Percentiles rank a stretch among this genome's conserved stretches.
These are phyloP conservation scores for Trichodelitschia bisporula DNA, from an alignment of 495 filamentous ascomycete species.

Conservation along the genomic window DNA sequence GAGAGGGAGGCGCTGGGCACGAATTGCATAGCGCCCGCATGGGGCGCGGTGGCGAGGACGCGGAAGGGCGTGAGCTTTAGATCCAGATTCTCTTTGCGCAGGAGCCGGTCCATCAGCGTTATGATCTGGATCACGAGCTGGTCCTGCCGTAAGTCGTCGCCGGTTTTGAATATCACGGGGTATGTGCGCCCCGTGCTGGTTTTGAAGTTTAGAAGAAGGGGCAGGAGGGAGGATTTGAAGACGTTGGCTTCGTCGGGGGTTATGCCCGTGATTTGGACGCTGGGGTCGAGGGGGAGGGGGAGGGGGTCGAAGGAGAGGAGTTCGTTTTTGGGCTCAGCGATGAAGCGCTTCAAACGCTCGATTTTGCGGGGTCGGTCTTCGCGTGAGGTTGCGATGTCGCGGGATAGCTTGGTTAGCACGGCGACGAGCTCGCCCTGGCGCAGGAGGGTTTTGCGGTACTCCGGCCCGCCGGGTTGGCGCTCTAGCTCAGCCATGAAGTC, in stretches of 20 bases:
- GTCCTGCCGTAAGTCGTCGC: conserved; percentile 90
- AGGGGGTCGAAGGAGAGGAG: conserved; percentile 58
- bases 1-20: conserved; percentile 67
- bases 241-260: conserved; percentile 70
- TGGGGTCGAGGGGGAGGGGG: conserved; percentile 74
- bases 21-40: conserved; percentile 79
- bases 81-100: conserved; percentile 92
- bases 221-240: conserved; percentile 84
- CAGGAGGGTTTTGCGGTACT: conserved; percentile 47
- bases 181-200: conserved; percentile 51
- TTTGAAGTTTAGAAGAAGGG: conserved; percentile 76
- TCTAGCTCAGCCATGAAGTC: conserved; percentile 81
- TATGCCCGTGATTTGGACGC: conserved; percentile 49
- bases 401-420: conserved; percentile 69
- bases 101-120: conserved; percentile 86
- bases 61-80: conserved; percentile 88
- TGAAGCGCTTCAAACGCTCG: conserved; percentile 53
- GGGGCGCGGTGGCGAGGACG: conserved; percentile 77
- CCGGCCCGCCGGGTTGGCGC: conserved; percentile 32
- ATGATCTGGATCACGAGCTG: conserved; percentile 97
- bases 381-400: conserved; percentile 62
- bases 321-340: conserved; percentile 79
- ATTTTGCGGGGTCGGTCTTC: conserved; percentile 57
- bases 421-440: conserved; percentile 78
- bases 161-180: conserved; percentile 88